Evolutionary conservation across 495 filamentous ascomycete genomes (phyloP).

Genomic region (Sporormia fimetaria): DNA sequence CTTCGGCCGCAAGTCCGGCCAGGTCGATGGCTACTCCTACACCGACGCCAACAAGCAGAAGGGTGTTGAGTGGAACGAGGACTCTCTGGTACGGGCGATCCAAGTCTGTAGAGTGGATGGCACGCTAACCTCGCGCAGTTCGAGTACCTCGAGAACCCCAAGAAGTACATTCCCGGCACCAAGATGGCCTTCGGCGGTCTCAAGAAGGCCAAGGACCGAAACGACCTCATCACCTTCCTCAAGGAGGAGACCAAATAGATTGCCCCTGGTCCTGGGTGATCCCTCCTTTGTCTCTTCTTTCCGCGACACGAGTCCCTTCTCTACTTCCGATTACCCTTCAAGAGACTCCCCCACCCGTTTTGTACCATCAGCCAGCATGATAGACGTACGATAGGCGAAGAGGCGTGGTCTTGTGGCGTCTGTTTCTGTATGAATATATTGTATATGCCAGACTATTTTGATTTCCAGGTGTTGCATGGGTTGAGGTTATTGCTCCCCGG

Average conservation of each 20-base stretch:
- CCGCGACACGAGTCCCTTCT: slow-evolving; percentile 10
- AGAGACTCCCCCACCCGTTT: slow-evolving; percentile 3
- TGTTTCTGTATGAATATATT: slow-evolving; percentile 19
- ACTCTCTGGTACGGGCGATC: slow-evolving; percentile 58
- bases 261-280: not conserved
- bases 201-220: slow-evolving; percentile 99
- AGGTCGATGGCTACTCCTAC: slow-evolving; percentile 87
- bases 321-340: slow-evolving; percentile 3
- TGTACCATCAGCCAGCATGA: slow-evolving; percentile 26
- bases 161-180: slow-evolving; percentile 96
- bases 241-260: slow-evolving; percentile 35
- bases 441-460: slow-evolving; percentile 17
- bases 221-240: slow-evolving; percentile 79
- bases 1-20: slow-evolving; percentile 89
- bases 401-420: slow-evolving; percentile 3
- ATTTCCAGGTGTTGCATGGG: slow-evolving; percentile 20
- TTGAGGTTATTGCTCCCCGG: too few relatives aligned
- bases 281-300: not conserved
- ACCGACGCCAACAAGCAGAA: slow-evolving; percentile 99
- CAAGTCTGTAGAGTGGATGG: not conserved
- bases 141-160: slow-evolving; percentile 82
- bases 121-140: slow-evolving; percentile 44
- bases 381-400: slow-evolving; percentile 25
- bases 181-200: slow-evolving; percentile 99
- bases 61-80: slow-evolving; percentile 77